Conservation (phyloP, 2,329 filamentous ascomycete genomes). For the Botrytis aclada region DNA sequence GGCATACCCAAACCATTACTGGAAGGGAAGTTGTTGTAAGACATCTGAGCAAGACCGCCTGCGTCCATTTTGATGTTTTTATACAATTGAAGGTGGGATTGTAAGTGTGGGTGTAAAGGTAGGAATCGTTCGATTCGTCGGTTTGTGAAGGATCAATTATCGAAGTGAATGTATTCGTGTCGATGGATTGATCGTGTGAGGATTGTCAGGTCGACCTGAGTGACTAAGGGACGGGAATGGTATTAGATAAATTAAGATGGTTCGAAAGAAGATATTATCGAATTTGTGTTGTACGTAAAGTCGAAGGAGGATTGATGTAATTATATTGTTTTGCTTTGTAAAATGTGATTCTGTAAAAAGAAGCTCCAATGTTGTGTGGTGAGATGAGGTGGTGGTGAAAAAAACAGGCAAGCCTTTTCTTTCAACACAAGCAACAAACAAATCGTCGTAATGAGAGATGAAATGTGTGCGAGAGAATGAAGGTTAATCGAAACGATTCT, state of each 20-base stretch:
- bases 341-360: conserved; percentile 8
- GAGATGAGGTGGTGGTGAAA: background rate
- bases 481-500: conserved; percentile 1
- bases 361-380: conserved; percentile 14
- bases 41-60: conserved; percentile 99
- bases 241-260: conserved; percentile 20
- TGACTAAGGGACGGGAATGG: background rate
- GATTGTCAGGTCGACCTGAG: conserved; percentile 7
- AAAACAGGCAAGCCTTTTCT: conserved; percentile 10
- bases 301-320: background rate
- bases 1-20: conserved; percentile 72
- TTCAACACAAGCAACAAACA: conserved; percentile 9
- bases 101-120: background rate
- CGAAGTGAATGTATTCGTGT: background rate
- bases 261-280: conserved; percentile 9
- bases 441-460: background rate
- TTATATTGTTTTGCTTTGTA: conserved; percentile 13
- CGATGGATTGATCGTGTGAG: background rate
- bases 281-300: conserved; percentile 7
- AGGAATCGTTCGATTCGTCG: conserved; percentile 1
- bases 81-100: conserved; percentile 25
- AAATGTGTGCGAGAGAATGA: background rate
- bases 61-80: conserved; percentile 66
- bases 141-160: background rate
- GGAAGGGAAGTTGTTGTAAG: conserved; percentile 76